A percentile compares a stretch with the other conserved stretches of the same genome.
Evolutionary conservation across 1,284 basidiomycete genomes (phyloP).

Genomic region (Naganishia sp.): DNA sequence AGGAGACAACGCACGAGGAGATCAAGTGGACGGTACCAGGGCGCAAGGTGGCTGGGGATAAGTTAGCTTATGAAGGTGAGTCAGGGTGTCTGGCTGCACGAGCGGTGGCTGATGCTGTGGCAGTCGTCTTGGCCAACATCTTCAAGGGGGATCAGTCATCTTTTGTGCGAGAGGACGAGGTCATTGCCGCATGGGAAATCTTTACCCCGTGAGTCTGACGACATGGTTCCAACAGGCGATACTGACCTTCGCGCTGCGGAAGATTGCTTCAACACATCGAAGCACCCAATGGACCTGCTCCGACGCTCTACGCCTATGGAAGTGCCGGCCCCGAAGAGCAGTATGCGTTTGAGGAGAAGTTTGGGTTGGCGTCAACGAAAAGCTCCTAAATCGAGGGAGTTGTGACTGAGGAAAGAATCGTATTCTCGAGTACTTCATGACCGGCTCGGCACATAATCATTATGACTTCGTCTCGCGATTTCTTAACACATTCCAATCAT

Average conservation of each 20-base stretch:
- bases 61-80: conserved; percentile 33
- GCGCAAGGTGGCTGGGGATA: conserved; percentile 32
- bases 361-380: conserved; percentile 15
- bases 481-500: no score
- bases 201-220: conserved; percentile 35
- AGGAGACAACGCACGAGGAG: conserved; percentile 25
- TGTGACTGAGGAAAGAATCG: no score
- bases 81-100: not conserved
- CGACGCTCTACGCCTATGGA: conserved; percentile 32
- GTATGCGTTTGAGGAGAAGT: conserved; percentile 31
- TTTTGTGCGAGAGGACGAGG: conserved; percentile 35
- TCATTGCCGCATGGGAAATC: conserved; percentile 34
- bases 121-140: conserved; percentile 37
- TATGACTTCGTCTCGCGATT: no score
- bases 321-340: conserved; percentile 28
- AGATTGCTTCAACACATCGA: conserved; percentile 32
- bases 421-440: no score
- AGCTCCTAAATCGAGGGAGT: no score
- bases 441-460: no score
- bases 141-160: conserved; percentile 31
- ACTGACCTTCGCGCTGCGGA: not conserved
- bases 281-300: conserved; percentile 27
- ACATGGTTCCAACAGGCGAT: not conserved
- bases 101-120: conserved; percentile 25
- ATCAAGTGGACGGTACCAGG: conserved; percentile 31